Evolutionary conservation across 2,329 filamentous ascomycete species (phyloP), one percentile per base, ranked within the genome.

Genomic region (Biscogniauxia marginata): DNA sequence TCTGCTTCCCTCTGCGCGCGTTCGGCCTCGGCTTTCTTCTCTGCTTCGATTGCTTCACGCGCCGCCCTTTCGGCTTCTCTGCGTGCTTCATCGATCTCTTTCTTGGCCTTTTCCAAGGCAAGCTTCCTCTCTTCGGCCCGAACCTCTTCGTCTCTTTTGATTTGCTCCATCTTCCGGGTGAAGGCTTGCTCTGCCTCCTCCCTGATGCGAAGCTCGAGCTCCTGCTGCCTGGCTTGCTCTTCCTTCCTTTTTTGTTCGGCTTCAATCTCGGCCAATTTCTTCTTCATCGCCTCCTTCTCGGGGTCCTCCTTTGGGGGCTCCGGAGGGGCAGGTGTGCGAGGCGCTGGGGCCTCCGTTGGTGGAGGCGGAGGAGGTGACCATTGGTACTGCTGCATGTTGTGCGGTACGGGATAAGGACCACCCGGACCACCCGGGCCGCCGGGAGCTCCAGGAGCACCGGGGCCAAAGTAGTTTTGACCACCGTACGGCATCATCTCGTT

Each of bases 211-310:
- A 71, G 72, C 58, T 82, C 78, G 0, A 77, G 59, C 50, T 78
- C 76, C 4, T 71, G 71, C 54, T 77, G 73, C 63, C 72, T 76
- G 30, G 78, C 75, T 8, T 74, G 75, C 9, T 77, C 77, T 52
- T 78, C 79, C 57, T 73, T 75, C 59, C 71, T 74, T 24, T 76
- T 77, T 55, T 79, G 72, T 24, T 76, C 76, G 3, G 71, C 73
- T 59, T 83, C 77, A 46, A 83, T 75, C 8, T 74, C 72, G 11
- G 79, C 77, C 16, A 90, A 71, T 63, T 88, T 80, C 59, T 83
- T 79, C 59, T 87, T 80, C 55, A 87, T 79, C n/a, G 77, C 76
- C 59, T 87, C 75, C 64, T 84, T 84, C 54, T 88, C 82, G 1
- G 81, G 78, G 52, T 88, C 82, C 24, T 61, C 59, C 39, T 65